These are phyloP conservation scores for Mortierella sp. DNA, from an alignment of 371 early-diverging fungal species.

Conservation along the genomic window DNA sequence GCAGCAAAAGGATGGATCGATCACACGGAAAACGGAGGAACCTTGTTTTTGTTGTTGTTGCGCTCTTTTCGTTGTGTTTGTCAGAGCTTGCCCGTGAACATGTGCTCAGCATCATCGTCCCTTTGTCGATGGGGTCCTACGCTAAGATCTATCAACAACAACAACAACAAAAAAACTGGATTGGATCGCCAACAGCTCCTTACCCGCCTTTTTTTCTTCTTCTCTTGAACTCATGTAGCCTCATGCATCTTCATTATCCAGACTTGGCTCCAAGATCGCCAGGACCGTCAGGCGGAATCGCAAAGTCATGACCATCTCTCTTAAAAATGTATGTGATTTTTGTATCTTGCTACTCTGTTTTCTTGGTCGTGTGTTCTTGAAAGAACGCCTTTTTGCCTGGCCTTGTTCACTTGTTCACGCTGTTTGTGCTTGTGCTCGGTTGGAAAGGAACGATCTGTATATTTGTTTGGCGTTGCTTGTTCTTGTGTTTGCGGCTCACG, in stretches of 20 bases:
- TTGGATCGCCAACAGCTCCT: neutral
- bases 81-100: conserved; percentile 10
- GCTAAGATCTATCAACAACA: neutral
- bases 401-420: neutral
- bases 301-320: conserved; percentile 57
- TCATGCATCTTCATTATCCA: conserved; percentile 52
- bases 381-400: no score
- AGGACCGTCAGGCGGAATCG: conserved; percentile 53
- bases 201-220: neutral
- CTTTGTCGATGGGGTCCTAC: neutral
- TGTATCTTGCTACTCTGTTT: neutral
- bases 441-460: neutral
- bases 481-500: neutral
- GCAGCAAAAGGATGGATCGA: neutral
- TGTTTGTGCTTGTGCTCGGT: neutral
- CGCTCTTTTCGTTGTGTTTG: neutral
- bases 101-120: neutral
- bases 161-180: conserved; percentile 3
- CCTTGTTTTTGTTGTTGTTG: neutral
- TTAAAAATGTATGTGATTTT: conserved; percentile 45
- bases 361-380: neutral
- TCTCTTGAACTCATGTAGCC: conserved; percentile 17
- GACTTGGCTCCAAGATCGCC: conserved; percentile 56
- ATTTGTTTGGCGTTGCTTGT: neutral
- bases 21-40: neutral